Percentiles rank a stretch among this genome's conserved stretches.
Conservation (phyloP, 2,329 filamentous ascomycete genomes). For the Grosmannia huntii region DNA sequence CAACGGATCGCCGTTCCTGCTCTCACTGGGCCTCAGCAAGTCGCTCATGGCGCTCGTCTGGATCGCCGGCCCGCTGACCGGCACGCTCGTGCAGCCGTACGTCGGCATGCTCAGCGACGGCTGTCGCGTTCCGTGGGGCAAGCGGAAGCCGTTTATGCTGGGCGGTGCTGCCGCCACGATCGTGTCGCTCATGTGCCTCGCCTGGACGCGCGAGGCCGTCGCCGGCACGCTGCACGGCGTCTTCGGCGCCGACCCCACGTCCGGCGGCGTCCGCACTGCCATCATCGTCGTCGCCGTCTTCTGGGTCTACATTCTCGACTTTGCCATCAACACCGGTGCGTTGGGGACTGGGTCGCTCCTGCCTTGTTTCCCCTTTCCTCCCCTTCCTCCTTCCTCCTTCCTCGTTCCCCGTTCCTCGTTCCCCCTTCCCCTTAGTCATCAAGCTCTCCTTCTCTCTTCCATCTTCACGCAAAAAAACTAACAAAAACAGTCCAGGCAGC, state of each 20-base stretch:
- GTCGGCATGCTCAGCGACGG: constrained; percentile 72
- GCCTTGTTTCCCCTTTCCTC: neutral
- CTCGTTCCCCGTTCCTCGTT: too few species aligned
- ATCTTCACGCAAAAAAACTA: constrained; percentile 2
- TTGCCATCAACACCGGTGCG: constrained; percentile 80
- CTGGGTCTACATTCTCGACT: constrained; percentile 83
- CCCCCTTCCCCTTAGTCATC: neutral
- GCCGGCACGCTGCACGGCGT: constrained; percentile 45
- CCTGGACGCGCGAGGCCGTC: constrained; percentile 64
- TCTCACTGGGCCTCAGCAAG: constrained; percentile 73
- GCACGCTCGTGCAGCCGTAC: constrained; percentile 69
- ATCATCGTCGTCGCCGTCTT: constrained; percentile 71
- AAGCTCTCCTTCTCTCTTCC: neutral
- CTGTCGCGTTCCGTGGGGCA: constrained; percentile 62
- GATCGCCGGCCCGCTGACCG: constrained; percentile 71
- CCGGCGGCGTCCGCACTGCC: constrained; percentile 46
- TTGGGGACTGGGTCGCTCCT: neutral
- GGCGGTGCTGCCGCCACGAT: constrained; percentile 56
- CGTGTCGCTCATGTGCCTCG: constrained; percentile 53
- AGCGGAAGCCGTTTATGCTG: constrained; percentile 71
- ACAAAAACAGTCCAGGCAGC: constrained; percentile 61
- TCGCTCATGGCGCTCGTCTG: constrained; percentile 72
- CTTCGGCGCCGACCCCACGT: constrained; percentile 58
- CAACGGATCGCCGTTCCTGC: constrained; percentile 75
- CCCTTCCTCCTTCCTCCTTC: neutral